Evolutionary conservation across 1,284 basidiomycete genomes (phyloP), one percentile per base, ranked within the genome.

Genomic region (Kalmanozyma brasiliensis): DNA sequence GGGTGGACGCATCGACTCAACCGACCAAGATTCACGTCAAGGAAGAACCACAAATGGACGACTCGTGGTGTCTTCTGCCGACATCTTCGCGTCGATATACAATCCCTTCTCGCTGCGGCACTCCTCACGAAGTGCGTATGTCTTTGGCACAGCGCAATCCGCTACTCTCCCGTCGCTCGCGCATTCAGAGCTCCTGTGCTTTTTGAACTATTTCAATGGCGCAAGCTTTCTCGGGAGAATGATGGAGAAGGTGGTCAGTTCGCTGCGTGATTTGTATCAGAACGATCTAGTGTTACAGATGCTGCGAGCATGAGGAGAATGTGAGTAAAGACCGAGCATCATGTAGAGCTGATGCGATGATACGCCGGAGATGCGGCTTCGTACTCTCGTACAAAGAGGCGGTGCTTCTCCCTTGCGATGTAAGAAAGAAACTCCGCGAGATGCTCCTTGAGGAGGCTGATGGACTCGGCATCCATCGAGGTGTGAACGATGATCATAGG

Each of bases 361-460:
- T 93, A 93, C 65, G 88, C 86, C 43, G 88, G 76, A 69, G 86
- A 88, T 8, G 91, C 87, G 40, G 86, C 87, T 66, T 91, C 88
- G 82, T 93, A 93, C 78, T 90, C 88, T 43, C 84, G 80, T 55
- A 87, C 86, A 80, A 93, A 93, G 56, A 93, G 79, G 41, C 87
- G 85, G 10, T 87, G 84, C 57, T 87, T 87, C 71, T 91, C 88
- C 56, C 84, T 83, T 56, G 87, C 85, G 85, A 92, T 87, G 83
- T 87, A 97, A 92, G 85, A 85, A 77, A 98, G 86, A 59, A 98
- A 86, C 76, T 96, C 93, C 67, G 91, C 91, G 59, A 93, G 88
- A 82, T 97, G 94, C 72, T 97, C 94, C 70, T 90, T 86, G 14
- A 98, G 87, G 13, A 97, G 85, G 30, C 84, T 85, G 23, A 95